A percentile compares a stretch with the other conserved stretches of the same genome.
Conservation (phyloP, 23 red algal species). For the Agarophyton chilense region DNA sequence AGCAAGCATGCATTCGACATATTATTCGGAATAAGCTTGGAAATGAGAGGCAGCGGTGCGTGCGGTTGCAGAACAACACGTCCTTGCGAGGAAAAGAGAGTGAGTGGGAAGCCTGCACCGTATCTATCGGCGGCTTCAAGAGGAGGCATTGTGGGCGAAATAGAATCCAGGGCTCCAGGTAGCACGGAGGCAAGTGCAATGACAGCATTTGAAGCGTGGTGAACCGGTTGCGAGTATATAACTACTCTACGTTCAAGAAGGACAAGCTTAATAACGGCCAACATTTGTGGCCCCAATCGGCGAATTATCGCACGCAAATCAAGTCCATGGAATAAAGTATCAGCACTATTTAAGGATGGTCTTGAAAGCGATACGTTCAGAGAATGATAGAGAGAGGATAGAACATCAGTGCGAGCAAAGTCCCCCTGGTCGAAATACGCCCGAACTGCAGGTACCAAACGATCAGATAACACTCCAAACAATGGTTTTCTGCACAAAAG, state of each 20-base stretch:
- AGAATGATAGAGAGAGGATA: constrained; percentile 80
- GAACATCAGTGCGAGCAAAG: constrained; percentile 85
- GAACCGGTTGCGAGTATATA: constrained; percentile 73
- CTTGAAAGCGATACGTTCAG: constrained; percentile 69
- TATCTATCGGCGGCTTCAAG: constrained; percentile 1
- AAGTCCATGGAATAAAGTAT: constrained; percentile 77
- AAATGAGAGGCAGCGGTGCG: constrained; percentile 77
- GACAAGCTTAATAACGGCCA: constrained; percentile 84
- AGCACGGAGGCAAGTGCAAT: constrained; percentile 74
- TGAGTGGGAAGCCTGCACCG: constrained; percentile 66
- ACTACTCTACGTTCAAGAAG: constrained; percentile 82
- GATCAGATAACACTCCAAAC: constrained; percentile 79
- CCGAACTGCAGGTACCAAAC: constrained; percentile 76
- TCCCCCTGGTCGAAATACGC: constrained; percentile 93
- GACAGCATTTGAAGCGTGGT: constrained; percentile 77
- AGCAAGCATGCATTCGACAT: constrained; percentile 53
- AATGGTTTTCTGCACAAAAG: constrained; percentile 81
- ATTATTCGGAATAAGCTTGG: constrained; percentile 67
- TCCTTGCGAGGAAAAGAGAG: constrained; percentile 59
- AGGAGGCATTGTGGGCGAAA: constrained; percentile 44
- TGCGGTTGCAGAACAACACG: constrained; percentile 81
- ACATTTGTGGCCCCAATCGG: constrained; percentile 68
- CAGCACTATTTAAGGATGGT: constrained; percentile 47
- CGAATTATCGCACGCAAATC: constrained; percentile 68
- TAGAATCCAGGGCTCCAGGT: constrained; percentile 68